phyloP scores from a whole-genome alignment of 1,284 basidiomycete genomes.

The Malassezia pachydermatis region DNA sequence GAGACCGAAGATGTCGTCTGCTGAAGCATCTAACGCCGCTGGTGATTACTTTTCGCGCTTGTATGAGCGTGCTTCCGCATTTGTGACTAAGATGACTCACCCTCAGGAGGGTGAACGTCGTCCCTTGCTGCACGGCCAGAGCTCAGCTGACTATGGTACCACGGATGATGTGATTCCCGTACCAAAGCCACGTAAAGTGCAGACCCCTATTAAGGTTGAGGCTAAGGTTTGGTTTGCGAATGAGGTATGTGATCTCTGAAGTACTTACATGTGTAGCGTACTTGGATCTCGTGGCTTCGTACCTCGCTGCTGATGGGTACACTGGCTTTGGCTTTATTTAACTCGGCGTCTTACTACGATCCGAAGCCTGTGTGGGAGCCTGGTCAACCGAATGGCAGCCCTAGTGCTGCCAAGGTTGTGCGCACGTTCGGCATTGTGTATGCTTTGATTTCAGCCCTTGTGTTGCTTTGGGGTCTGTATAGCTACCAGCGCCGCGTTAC shows the following conservation, averaged over 20 bases:
- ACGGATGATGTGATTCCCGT: slow-evolving; percentile 21
- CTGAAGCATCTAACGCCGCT: background rate
- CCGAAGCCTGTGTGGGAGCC: slow-evolving; percentile 12
- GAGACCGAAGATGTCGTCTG: background rate
- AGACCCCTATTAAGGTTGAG: slow-evolving; percentile 41
- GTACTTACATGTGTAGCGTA: slow-evolving; percentile 23
- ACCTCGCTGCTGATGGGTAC: slow-evolving; percentile 74
- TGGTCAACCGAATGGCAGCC: slow-evolving; percentile 2
- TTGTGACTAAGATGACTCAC: background rate
- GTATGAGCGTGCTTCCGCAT: slow-evolving; percentile 8
- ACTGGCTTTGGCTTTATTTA: slow-evolving; percentile 76
- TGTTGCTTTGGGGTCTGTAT: slow-evolving; percentile 64
- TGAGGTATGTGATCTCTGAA: slow-evolving; percentile 47
- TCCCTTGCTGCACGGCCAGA: slow-evolving; percentile 15
- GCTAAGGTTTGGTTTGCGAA: slow-evolving; percentile 48
- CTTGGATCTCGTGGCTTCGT: slow-evolving; percentile 84
- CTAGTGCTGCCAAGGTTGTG: slow-evolving; percentile 5
- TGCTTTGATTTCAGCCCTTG: slow-evolving; percentile 56
- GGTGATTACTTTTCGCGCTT: slow-evolving; percentile 1
- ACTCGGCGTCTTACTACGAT: slow-evolving; percentile 56
- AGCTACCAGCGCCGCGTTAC: slow-evolving; percentile 81
- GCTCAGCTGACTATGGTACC: slow-evolving; percentile 13
- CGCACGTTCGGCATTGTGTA: slow-evolving; percentile 69
- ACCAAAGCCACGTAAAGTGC: slow-evolving; percentile 52
- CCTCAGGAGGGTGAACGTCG: slow-evolving; percentile 1